Evolutionary conservation across 2,329 filamentous ascomycete species (phyloP).

Genomic region (Cryphonectria radicalis): DNA sequence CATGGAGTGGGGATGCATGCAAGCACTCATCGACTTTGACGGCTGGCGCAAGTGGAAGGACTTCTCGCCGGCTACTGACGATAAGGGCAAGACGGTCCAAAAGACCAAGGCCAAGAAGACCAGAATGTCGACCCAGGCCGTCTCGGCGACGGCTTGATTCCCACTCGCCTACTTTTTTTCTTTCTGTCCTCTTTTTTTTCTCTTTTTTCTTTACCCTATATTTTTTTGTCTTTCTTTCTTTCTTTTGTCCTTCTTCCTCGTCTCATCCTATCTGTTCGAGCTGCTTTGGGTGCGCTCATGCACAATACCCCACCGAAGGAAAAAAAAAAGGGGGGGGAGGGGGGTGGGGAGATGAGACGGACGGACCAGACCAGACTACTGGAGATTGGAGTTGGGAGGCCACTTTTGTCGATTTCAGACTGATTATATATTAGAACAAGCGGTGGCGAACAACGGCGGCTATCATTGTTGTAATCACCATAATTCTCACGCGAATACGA

Average conservation of each 20-base stretch:
- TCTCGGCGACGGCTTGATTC: constrained; percentile 24
- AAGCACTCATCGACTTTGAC: constrained; percentile 96
- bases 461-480: constrained; percentile 16
- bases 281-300: background rate
- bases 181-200: background rate
- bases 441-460: background rate
- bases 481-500: constrained; percentile 21
- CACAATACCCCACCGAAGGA: background rate
- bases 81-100: constrained; percentile 19
- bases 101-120: constrained; percentile 31
- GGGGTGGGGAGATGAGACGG: background rate
- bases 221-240: background rate
- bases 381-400: background rate
- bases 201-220: background rate
- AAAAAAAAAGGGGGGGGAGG: too few species aligned
- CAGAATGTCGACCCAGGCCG: constrained; percentile 21
- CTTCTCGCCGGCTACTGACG: constrained; percentile 54
- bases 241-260: background rate
- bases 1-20: constrained; percentile 99
- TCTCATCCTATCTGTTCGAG: background rate
- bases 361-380: background rate
- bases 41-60: constrained; percentile 98
- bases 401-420: background rate
- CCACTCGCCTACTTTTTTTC: too few species aligned
- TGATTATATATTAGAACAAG: background rate